Evolutionary conservation across 2,329 filamentous ascomycete species (phyloP).

Genomic region (Diaporthe longicolla): DNA sequence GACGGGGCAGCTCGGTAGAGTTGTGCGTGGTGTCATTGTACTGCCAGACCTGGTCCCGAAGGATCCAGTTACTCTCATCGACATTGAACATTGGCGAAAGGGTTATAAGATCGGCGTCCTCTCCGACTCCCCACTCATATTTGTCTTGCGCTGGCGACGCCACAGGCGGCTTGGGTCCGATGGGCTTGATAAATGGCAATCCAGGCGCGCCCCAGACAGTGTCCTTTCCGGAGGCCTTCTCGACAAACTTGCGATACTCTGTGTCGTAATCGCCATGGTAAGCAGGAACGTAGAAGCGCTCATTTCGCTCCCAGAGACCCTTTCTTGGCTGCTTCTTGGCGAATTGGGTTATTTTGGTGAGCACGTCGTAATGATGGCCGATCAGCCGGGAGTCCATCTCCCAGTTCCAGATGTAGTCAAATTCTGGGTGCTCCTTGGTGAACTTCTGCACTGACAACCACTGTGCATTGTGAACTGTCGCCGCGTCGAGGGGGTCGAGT

Average conservation of each 20-base stretch:
- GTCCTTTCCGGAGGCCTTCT: slow-evolving; percentile 63
- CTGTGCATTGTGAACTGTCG: slow-evolving; percentile 72
- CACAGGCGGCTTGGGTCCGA: slow-evolving; percentile 75
- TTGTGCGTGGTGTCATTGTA: slow-evolving; percentile 68
- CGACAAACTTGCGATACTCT: slow-evolving; percentile 76
- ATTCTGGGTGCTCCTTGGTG: slow-evolving; percentile 81
- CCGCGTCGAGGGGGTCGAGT: slow-evolving; percentile 68
- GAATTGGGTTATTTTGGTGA: slow-evolving; percentile 75
- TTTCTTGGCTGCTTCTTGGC: slow-evolving; percentile 77
- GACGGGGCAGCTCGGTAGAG: slow-evolving; percentile 73
- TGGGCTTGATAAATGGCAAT: slow-evolving; percentile 71
- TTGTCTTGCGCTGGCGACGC: slow-evolving; percentile 72
- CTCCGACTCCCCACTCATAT: slow-evolving; percentile 82
- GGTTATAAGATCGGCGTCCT: slow-evolving; percentile 81
- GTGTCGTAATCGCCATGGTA: slow-evolving; percentile 76
- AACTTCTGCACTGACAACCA: slow-evolving; percentile 84
- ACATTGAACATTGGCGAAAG: slow-evolving; percentile 87
- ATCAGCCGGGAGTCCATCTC: slow-evolving; percentile 86
- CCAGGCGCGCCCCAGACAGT: slow-evolving; percentile 77
- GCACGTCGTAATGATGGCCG: slow-evolving; percentile 85
- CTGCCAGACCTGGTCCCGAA: slow-evolving; percentile 76
- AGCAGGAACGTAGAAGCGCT: slow-evolving; percentile 80
- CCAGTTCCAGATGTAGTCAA: slow-evolving; percentile 89
- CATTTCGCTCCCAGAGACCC: slow-evolving; percentile 80
- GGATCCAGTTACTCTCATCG: slow-evolving; percentile 79